Base-by-base conservation (phyloP, 139 green algal genomes). In the Tetratostichococcus sp. region DNA sequence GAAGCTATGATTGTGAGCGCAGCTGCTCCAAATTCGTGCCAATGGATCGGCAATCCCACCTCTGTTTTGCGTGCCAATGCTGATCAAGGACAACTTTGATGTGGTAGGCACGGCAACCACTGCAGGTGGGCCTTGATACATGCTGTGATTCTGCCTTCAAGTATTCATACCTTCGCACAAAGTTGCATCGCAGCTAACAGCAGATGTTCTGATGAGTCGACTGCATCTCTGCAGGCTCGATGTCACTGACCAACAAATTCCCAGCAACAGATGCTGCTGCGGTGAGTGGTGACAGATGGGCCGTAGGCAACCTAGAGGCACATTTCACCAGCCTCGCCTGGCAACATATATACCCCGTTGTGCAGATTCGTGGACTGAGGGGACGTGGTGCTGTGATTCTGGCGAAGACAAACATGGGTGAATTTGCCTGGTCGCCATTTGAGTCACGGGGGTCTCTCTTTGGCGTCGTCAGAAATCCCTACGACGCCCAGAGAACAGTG, bases 401-500 rank as follows among this genome's bases (percentile, higher is more conserved):
- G n/a, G 87, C 79, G 3, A 91, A 93, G 77, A 89, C 79, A 5
- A 88, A 88, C 73, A 84, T 89, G 74, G 88, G 90, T 30, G 88
- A 92, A 72, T 92, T 92, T 72, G 88, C 83, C 0, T 87, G 92
- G 31, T 83, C 75, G 79, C 87, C 87, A 35, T 86, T 69, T 72
- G 83, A 71, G 22, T 86, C 82, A 2, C 79, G 89, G 57, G 72
- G 35, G 35, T 86, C 73, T 0, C 67, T 62, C 4, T 83, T 77
- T 65, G 70, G 83, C 62, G 67, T 86, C 0, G 62, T 67, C 25
- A 19, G 69, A 39, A 84, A 83, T 69, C 77, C 81, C n/a, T 85
- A 75, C 33, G 23, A 71, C 65, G 23, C 74, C 1, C 1, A 21
- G 26, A 65, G 65, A 28, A 72, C 72, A 11, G 59, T 71, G 0